A percentile compares a stretch with the other conserved stretches of the same genome.
Evolutionary conservation across 2,329 filamentous ascomycete genomes (phyloP).

Genomic region (Biscogniauxia sp.): DNA sequence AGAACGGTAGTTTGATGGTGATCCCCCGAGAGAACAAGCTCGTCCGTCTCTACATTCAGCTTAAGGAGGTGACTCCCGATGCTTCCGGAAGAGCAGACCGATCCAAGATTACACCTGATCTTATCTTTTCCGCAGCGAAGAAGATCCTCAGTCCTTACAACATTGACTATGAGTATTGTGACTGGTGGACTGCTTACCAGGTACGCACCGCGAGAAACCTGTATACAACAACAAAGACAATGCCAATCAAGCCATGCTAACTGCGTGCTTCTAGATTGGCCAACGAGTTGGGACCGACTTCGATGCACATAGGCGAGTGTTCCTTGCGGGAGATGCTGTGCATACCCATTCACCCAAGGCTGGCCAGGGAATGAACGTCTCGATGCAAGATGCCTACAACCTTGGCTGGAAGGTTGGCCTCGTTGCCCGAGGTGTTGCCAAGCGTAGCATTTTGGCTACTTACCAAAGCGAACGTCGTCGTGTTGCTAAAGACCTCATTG

Average conservation of each 20-base stretch:
- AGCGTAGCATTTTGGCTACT: conserved; percentile 43
- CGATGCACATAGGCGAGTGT: conserved; percentile 56
- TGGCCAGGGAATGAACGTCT: conserved; percentile 71
- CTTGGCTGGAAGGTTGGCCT: conserved; percentile 56
- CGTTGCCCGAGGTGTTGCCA: conserved; percentile 43
- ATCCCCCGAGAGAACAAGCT: conserved; percentile 54
- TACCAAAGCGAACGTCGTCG: conserved; percentile 53
- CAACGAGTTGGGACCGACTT: conserved; percentile 61
- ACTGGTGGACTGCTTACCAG: conserved; percentile 68
- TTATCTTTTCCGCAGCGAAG: conserved; percentile 56
- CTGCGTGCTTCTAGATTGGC: conserved; percentile 52
- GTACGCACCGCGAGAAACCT: conserved; percentile 31
- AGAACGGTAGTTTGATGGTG: conserved; percentile 53
- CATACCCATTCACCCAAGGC: conserved; percentile 59
- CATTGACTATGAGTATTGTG: conserved; percentile 58
- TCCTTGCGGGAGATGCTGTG: conserved; percentile 68
- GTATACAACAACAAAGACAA: background rate
- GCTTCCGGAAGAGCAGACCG: conserved; percentile 41
- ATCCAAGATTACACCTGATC: conserved; percentile 55
- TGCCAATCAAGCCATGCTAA: background rate
- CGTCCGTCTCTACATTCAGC: conserved; percentile 55
- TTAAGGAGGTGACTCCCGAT: conserved; percentile 36
- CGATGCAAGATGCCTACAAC: conserved; percentile 64
- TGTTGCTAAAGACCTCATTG: conserved; percentile 65
- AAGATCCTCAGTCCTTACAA: conserved; percentile 61